Base-by-base conservation (phyloP, 2,329 filamentous ascomycete species). In the Colletotrichum viniferum region DNA sequence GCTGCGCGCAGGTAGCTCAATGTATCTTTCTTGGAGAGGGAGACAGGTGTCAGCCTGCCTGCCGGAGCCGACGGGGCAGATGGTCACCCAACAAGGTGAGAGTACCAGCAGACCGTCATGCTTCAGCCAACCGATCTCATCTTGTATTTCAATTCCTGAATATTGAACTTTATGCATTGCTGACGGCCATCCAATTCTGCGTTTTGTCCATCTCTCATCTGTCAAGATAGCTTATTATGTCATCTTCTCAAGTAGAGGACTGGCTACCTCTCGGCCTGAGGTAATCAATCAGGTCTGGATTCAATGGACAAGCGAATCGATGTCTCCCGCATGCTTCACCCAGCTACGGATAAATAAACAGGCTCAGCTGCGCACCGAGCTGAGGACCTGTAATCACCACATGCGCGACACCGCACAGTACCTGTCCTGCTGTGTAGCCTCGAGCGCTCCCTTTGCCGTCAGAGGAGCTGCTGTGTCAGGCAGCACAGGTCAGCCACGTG, bases 401-500 rank as follows among this genome's bases (percentile, higher is more conserved):
- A 30, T 21, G 43, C 58, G 14, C 65, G 21, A 68, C 55, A 69
- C 65, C 21, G 58, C 64, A 32, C 24, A 65, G 52, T 55, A 68
- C 43, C 21, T 69, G 16, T 16, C 21, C 34, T 65, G 61, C 34
- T 8, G 67, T 61, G 48, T 58, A 43, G 48, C 67, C 34, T 66
- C 13, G 32, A 24, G 12, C 43, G 18, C 58, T 69, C 58, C 43
- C 13, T 63, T 24, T 16, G 26, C 24, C 32, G 58, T 69, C 36
- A 26, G 32, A 62, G 43, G 43, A 71, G 68, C 55, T 62, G 72
- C 16, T 48, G 68, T 75, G 69, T 52, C 56, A 68, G 69, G 63
- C 63, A 69, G 64, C 70, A 73, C 63, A 13, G 21, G 63, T 62
- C 48, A 36, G 26, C 64, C 70, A 76, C 69, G 70, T 64, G 63